These are phyloP conservation scores for Platanthera guangdongensis DNA, from an alignment of 106 monocot species.

Conservation along the genomic window DNA sequence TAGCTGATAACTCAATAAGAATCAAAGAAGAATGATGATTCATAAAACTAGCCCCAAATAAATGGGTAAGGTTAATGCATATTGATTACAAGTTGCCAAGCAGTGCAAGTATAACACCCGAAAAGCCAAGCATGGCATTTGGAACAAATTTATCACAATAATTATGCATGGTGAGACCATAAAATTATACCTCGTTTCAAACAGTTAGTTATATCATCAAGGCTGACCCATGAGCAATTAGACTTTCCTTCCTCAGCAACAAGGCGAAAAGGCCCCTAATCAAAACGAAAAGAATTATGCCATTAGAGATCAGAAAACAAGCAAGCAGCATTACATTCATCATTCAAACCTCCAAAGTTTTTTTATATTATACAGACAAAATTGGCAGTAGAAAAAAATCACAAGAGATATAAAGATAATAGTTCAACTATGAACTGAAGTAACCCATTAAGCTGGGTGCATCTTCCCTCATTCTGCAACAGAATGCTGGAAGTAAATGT, in stretches of 20 bases:
- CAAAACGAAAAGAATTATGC: conserved; percentile 2
- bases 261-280: conserved; percentile 81
- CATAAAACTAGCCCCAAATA: neutral
- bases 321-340: neutral
- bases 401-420: neutral
- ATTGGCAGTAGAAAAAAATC: neutral
- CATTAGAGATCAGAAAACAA: neutral
- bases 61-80: neutral
- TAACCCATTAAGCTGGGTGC: neutral
- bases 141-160: neutral
- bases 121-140: neutral
- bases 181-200: conserved; percentile 49
- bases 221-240: conserved; percentile 94
- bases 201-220: conserved; percentile 84
- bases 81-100: neutral
- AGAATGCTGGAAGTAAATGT: neutral
- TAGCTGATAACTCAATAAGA: neutral
- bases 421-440: neutral
- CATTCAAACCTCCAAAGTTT: conserved; percentile 1
- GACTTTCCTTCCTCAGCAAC: conserved; percentile 98
- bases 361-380: neutral
- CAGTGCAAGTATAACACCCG: neutral
- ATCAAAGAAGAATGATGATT: neutral
- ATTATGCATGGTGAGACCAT: neutral
- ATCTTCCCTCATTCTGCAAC: neutral